Evolutionary conservation across 2,329 filamentous ascomycete genomes (phyloP), one percentile per base, ranked within the genome.

Genomic region (Rhynchosporium agropyri): DNA sequence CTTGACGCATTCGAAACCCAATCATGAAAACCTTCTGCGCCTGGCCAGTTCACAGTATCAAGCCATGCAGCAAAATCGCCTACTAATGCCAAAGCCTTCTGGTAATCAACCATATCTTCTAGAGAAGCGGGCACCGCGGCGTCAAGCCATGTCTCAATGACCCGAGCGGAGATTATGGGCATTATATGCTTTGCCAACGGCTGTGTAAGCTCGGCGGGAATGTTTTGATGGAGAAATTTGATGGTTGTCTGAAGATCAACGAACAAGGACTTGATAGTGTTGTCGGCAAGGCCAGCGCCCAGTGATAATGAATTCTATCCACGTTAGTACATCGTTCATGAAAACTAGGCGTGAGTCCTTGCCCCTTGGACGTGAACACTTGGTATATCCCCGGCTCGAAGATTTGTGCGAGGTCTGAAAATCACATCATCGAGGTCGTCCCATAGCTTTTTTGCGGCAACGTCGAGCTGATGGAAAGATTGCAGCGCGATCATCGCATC

Each of bases 1-100:
- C 86, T 86, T 0, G 92, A 90, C 0, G 91, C 89, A 65, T 89
- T 87, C 46, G 88, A 84, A 0, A 91, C 87, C 94, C 95, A 99
- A 29, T 91, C 86, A 50, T 84, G 81, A 43, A 99, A 77, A 38
- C 88, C 84, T 13, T 82, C 79, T 54, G 84, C 79, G 4, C 82
- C 82, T 15, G 82, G 80, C 82, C 91, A 94, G 0, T 84, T 82
- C 20, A 88, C 79, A 7, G 79, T 76, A 42, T 85, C 81, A 7
- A 98, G 77, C 1, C 80, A 81, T 6, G 81, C 77, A 59, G 88
- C 89, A 70, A 98, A 90, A 0, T 77, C 75, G 31, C 80, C 79
- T 0, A 91, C 85, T 48, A 84, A 79, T 45, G 84, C 80, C n/a
- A 96, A 82, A 6, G 87, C 83, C 1, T 79, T 78, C 70, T 96